Base-by-base conservation (phyloP, 1,284 basidiomycete genomes). In the Malassezia sympodialis region DNA sequence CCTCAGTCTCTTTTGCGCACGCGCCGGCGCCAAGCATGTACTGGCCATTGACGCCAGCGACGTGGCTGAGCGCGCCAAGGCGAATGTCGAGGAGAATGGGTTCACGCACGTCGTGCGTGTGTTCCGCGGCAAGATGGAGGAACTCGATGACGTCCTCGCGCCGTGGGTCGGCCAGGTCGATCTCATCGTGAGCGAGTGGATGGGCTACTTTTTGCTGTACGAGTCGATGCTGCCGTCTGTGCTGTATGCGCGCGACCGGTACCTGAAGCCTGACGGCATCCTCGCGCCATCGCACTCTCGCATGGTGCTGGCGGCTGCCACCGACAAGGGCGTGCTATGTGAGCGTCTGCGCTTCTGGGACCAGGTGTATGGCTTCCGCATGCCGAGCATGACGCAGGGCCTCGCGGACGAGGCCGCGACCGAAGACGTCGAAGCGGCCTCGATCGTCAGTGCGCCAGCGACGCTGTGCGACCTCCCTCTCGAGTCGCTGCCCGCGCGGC, bases 141-240 rank as follows among this genome's bases (percentile, higher is more conserved):
- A 90, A 37, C 84, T 96, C 54, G 76, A 75, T 8, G 77, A 87
- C 10, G 75, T 76, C 0, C 84, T 87, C 2, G 82, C 84, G 23
- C 82, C 77, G 26, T 78, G 85, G 43, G 79, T 82, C 14, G 69
- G 66, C 3, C 80, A 87, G 47, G 90, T 96, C 31, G 91, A 96
- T 73, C 81, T 96, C 49, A 90, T 98, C 72, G 80, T 96, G 47
- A 90, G 87, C 27, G 93, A 98, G 76, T 98, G 93, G 93, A 96
- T 96, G 93, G 69, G 62, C 53, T 75, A 69, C 60, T 73, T 68
- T 39, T 61, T 75, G 23, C 80, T 94, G 21, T 96, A 96, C 76
- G 93, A 98, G 76, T 88, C 86, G 42, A 96, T 96, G 93, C 81
- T 96, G 23, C 91, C 96, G 74, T 94, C 90, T 0, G 93, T 96